Base-by-base conservation (phyloP, 2,329 filamentous ascomycete genomes). In the Talaromyces sp. region DNA sequence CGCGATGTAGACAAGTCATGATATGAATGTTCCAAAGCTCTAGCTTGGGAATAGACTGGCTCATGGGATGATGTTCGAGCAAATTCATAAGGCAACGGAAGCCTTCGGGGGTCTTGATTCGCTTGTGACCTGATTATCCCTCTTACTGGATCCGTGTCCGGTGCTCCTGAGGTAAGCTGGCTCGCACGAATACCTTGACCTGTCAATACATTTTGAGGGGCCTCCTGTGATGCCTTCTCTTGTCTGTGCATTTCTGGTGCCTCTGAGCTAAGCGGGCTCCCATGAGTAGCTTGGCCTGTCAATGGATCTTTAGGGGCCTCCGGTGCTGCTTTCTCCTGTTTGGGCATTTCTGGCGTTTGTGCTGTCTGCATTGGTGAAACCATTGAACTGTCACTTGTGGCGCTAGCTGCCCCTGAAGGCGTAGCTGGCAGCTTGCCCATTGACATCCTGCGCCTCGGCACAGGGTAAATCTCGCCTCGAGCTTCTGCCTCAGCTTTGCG, bases 381-480 rank as follows among this genome's bases (percentile, higher is more conserved):
- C 9, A 65, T 55, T 25, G 65, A 39, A 10, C 56, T 59, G 19
- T 60, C 60, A 15, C 64, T 60, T n/a, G 64, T 62, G n/a, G 64
- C 40, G n/a, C 56, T 62, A 6, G 65, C 63, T n/a, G 69, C 68
- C 56, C 67, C 73, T 19, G 67, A 67, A 17, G 70, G 70, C 2
- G 67, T 68, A 21, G 69, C 64, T 13, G 67, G 63, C 11, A 62
- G 61, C 53, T 70, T 73, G 15, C 63, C 54, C 60, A 66, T 70
- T 13, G 62, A 62, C 9, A 64, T 62, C 25, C 69, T 62, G 33
- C 70, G 65, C 9, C 70, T 65, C n/a, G 53, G 53, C 13, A 70
- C 67, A n/a, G 72, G 72, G 59, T 75, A 76, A 15, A 64, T 64
- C 61, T 75, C 72, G 15, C 73, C 73, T 33, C 69, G 70, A 36